These are phyloP conservation scores for Diophrys appendiculata DNA, from an alignment of 73 alveolate species.

Conservation along the genomic window DNA sequence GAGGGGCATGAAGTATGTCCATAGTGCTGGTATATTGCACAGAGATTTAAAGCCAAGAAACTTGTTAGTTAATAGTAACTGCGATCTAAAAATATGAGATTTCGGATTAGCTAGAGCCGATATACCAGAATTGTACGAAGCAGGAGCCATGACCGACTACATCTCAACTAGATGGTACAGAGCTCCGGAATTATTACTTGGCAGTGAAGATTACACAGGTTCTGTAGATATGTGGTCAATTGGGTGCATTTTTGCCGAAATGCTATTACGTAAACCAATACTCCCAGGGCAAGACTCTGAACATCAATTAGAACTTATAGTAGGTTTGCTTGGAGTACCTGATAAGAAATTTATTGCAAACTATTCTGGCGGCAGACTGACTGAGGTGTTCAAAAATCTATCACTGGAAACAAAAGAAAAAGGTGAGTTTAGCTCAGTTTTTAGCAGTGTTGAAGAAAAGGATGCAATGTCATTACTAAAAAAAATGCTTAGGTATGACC, in stretches of 20 bases:
- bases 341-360: slow-evolving; percentile 31
- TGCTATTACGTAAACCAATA: slow-evolving; percentile 62
- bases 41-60: slow-evolving; percentile 93
- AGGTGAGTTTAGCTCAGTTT: slow-evolving; percentile 5
- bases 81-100: slow-evolving; percentile 94
- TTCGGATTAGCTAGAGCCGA: slow-evolving; percentile 90
- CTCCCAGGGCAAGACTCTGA: slow-evolving; percentile 67
- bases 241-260: slow-evolving; percentile 82
- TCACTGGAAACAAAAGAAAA: neutral
- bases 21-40: slow-evolving; percentile 90
- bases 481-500: slow-evolving; percentile 35
- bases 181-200: slow-evolving; percentile 83
- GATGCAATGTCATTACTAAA: slow-evolving; percentile 39
- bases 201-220: slow-evolving; percentile 58
- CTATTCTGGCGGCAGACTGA: slow-evolving; percentile 6
- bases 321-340: slow-evolving; percentile 74
- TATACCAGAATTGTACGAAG: slow-evolving; percentile 55
- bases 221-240: slow-evolving; percentile 88
- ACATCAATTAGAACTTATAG: slow-evolving; percentile 57
- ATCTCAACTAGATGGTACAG: slow-evolving; percentile 90
- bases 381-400: neutral
- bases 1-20: slow-evolving; percentile 93
- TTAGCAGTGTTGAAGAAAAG: slow-evolving; percentile 13
- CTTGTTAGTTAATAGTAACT: slow-evolving; percentile 84
- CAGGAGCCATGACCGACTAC: slow-evolving; percentile 72